Conservation (phyloP, 2,329 filamentous ascomycete genomes). For the Aspergillus neotritici region DNA sequence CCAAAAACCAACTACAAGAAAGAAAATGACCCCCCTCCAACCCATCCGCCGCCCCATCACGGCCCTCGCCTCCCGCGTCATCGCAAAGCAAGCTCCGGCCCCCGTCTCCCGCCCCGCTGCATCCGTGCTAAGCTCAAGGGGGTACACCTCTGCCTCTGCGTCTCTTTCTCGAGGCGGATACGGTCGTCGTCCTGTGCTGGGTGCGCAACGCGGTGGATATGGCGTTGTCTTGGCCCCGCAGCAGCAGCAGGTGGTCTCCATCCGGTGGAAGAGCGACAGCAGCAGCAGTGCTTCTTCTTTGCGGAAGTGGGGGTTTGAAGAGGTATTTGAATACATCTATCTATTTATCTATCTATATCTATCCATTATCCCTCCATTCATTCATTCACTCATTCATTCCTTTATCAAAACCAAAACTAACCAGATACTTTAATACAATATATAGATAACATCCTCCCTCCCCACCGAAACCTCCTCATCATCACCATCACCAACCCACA, state of each 20-base stretch:
- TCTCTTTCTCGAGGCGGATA: too few species aligned
- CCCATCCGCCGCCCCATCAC: too few species aligned
- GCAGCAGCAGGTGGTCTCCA: background rate
- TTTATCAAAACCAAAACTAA: background rate
- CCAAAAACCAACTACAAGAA: too few species aligned
- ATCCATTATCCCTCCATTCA: background rate
- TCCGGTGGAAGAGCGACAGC: constrained; percentile 19
- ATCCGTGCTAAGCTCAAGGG: too few species aligned
- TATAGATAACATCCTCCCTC: constrained; percentile 34
- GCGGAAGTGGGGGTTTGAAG: constrained; percentile 32
- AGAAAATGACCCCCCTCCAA: too few species aligned
- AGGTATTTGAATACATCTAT: constrained; percentile 20
- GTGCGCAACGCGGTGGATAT: too few species aligned
- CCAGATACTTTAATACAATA: constrained; percentile 3
- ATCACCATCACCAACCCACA: constrained; percentile 19
- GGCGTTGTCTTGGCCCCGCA: too few species aligned
- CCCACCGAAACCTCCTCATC: constrained; percentile 17
- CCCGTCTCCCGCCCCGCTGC: too few species aligned
- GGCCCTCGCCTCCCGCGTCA: too few species aligned
- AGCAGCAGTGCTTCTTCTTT: constrained; percentile 7
- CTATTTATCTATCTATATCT: background rate
- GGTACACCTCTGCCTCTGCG: too few species aligned
- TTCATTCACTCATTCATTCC: background rate
- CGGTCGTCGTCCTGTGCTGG: too few species aligned
- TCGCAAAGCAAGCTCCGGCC: too few species aligned